Conservation (phyloP, 2,329 filamentous ascomycete species). For the Fusarium pilosicola region DNA sequence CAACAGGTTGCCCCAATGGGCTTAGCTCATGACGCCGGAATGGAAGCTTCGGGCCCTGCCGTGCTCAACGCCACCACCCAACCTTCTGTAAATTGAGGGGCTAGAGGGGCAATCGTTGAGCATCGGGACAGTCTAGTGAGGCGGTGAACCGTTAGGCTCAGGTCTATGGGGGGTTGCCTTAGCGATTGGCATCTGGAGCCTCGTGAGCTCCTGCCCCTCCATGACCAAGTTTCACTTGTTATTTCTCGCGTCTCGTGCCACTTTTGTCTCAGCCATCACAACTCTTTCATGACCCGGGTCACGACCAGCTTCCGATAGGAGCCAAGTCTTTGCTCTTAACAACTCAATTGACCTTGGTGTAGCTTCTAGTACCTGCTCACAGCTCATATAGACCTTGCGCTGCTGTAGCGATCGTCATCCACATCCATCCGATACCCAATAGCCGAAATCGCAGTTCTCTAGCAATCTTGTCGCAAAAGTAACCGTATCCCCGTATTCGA, state of each 20-base stretch:
- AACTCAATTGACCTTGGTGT: neutral
- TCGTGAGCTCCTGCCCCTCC: conserved; percentile 33
- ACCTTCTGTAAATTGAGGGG: conserved; percentile 20
- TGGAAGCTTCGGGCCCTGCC: conserved; percentile 19
- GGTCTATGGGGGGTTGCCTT: conserved; percentile 23
- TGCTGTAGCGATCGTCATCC: neutral
- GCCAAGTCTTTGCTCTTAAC: neutral
- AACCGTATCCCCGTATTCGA: neutral
- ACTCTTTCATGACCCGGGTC: conserved; percentile 1
- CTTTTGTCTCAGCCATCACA: conserved; percentile 15
- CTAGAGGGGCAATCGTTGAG: neutral
- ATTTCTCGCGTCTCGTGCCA: conserved; percentile 26
- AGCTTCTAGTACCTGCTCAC: neutral
- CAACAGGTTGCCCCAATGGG: conserved; percentile 22
- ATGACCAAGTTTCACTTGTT: conserved; percentile 13
- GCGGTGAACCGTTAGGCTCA: conserved; percentile 24
- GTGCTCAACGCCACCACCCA: neutral
- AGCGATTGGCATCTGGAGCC: conserved; percentile 33
- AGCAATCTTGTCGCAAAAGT: neutral
- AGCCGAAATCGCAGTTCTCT: neutral
- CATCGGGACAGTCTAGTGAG: neutral
- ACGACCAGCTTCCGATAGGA: neutral
- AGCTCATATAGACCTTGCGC: conserved; percentile 3
- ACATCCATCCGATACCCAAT: neutral
- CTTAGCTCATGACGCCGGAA: conserved; percentile 10